Base-by-base conservation (phyloP, 2,329 filamentous ascomycete genomes). In the Ceratocystis albifundus region DNA sequence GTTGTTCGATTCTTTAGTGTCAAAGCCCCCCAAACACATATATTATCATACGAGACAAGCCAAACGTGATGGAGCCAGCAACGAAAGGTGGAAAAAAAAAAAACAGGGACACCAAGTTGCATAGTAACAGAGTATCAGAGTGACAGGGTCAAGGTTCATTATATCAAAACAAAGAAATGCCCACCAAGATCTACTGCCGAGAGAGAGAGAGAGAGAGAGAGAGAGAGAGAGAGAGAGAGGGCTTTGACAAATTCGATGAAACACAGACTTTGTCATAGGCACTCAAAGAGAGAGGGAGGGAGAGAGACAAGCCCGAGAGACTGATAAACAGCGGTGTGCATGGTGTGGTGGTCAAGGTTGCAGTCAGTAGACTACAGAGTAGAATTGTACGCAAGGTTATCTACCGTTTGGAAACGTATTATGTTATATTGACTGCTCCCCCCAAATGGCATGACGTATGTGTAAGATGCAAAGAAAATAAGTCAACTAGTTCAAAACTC, bases 231-330 rank as follows among this genome's bases (percentile, higher is more conserved):
- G n/a, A n/a, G n/a, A n/a, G n/a, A n/a, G n/a, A 6, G 55, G 50
- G 55, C 55, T 36, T 59, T 59, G 55, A 59, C 55, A 59, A 36
- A 17, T 59, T 59, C 36, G 28, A 59, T 36, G 55, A 59, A 59
- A 59, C 55, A 59, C 55, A 8, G 55, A 5, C 10, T 36, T 36
- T 53, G 8, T 4, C 15, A 22, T 28, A 2, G 22, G 48, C 36
- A 15, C 10, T 15, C 8, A 15, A 15, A 41, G 48, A 5, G 20
- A 25, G 46, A 3, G 20, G n/a, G 48, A 53, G 8, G 1, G 48
- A 53, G n/a, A 20, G 17, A n/a, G 46, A n/a, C 46, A n/a, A 22
- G 46, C 7, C 48, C 48, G 22, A 28, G 48, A 50, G 22, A 53
- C 20, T 22, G 12, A 10, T 25, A 10, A 53, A 53, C 48, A 53